Evolutionary conservation across 148 eudicot species (phyloP).

Genomic region (Cornus florida): DNA sequence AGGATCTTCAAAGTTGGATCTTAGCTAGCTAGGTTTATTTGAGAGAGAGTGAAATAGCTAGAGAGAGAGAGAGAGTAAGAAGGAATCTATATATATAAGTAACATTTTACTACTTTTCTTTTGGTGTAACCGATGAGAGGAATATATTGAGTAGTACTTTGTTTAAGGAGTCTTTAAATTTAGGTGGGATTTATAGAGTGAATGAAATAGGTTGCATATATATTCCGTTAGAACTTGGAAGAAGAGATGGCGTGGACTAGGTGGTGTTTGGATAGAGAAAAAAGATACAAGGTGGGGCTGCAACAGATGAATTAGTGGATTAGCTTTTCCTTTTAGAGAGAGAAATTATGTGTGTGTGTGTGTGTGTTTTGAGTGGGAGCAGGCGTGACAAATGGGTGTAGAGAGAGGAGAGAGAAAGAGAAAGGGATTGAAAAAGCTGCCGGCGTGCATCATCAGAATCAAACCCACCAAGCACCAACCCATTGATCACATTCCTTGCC

Average conservation of each 20-base stretch:
- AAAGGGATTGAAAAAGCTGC: conserved; percentile 49
- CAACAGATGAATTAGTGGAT: conserved; percentile 28
- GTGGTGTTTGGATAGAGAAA: background rate
- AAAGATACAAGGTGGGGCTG: background rate
- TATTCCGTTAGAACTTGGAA: conserved; percentile 11
- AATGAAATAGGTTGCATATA: background rate
- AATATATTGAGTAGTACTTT: background rate
- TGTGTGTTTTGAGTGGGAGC: conserved; percentile 23
- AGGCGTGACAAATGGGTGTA: conserved; percentile 14
- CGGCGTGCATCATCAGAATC: conserved; percentile 53
- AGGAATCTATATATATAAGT: conserved; percentile 19
- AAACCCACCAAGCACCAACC: conserved; percentile 35
- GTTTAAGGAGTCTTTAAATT: background rate
- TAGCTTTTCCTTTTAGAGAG: conserved; percentile 22
- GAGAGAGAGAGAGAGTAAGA: background rate
- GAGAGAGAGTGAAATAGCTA: conserved; percentile 14
- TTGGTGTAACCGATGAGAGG: conserved; percentile 46
- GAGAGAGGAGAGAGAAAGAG: conserved; percentile 25
- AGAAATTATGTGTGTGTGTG: background rate
- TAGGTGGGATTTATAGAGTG: background rate
- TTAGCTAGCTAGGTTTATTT: conserved; percentile 23
- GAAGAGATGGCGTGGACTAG: conserved; percentile 12
- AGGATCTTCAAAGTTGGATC: conserved; percentile 43
- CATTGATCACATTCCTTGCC: conserved; percentile 42
- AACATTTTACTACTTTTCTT: conserved; percentile 17